Base-by-base conservation (phyloP, 768 basidiomycete species). In the Suillus americanus region DNA sequence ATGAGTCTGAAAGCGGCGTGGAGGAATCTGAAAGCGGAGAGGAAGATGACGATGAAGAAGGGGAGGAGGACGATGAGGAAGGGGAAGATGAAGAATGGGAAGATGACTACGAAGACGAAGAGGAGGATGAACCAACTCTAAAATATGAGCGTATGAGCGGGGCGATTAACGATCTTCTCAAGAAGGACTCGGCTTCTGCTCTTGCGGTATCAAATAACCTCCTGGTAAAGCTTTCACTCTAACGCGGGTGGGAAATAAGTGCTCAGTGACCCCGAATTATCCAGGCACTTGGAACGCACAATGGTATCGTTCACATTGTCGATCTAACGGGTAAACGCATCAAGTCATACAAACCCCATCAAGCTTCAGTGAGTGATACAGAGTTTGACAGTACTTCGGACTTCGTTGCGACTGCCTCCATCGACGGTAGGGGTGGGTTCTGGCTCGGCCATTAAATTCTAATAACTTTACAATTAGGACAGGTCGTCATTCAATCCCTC, bases 261-360 rank as follows among this genome's bases (percentile, higher is more conserved):
- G 30, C 30, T 30, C 30, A 30, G 30, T 59, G 25, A 59, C 38
- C 16, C 9, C 38, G 18, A 66, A 37, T 30, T 12, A 65, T 13
- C 9, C 64, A 99, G 95, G 93, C 90, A 30, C 77, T 99, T 43
- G 97, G 96, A 25, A 97, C 97, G 2, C 96, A 98, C 74, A 86
- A 85, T 59, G 97, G 97, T n/a, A 89, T 95, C 67, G 87, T 98
- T 3, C 92, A 97, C 73, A 83, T 97, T 23, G 81, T 97, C 16
- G 89, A 89, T 72, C 81, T 92, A 46, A 78, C 85, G 33, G 97
- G 96, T 5, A 85, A 87, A 62, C 87, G 91, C 51, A 83, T 95
- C 77, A 96, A 94, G 76, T 92, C 93, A 1, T 97, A 89, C 77
- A 90, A 94, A 71, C 93, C 92, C 2, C 97, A 99, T 72, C 80